Conservation (phyloP, 306 rosid genomes). For the Prunus dulcis region DNA sequence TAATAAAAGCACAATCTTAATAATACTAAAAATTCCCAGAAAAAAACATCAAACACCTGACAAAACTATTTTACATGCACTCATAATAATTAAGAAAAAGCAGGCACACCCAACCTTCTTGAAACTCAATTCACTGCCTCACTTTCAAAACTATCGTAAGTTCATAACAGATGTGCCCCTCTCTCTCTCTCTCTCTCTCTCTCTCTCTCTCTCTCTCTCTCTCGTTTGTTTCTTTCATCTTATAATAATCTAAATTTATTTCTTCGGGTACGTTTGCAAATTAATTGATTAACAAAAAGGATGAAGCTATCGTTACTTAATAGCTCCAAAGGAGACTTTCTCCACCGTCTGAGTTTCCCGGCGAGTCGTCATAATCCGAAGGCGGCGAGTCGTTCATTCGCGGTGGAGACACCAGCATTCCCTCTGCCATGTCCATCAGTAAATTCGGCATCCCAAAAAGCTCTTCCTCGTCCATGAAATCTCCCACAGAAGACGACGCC, state of each 20-base stretch:
- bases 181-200: not conserved
- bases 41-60: not conserved
- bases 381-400: conserved; percentile 45
- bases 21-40: not conserved
- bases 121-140: not conserved
- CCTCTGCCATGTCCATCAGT: conserved; percentile 83
- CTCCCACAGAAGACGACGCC: conserved; percentile 13
- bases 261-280: not conserved
- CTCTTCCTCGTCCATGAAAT: conserved; percentile 79
- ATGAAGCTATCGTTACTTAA: not conserved
- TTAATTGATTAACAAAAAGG: not conserved
- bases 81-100: not conserved
- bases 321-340: conserved; percentile 62
- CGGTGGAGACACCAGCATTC: conserved; percentile 90
- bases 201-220: not conserved
- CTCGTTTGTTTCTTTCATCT: not conserved
- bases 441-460: conserved; percentile 80
- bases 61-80: not conserved
- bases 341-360: conserved; percentile 37
- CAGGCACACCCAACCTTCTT: not conserved
- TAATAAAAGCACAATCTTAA: not conserved
- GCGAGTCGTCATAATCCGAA: conserved; percentile 34
- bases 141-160: not conserved
- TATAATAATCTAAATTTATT: not conserved
- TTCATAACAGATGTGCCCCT: not conserved